Evolutionary conservation across 2,329 filamentous ascomycete species (phyloP).

Genomic region (Didymella keratinophila): DNA sequence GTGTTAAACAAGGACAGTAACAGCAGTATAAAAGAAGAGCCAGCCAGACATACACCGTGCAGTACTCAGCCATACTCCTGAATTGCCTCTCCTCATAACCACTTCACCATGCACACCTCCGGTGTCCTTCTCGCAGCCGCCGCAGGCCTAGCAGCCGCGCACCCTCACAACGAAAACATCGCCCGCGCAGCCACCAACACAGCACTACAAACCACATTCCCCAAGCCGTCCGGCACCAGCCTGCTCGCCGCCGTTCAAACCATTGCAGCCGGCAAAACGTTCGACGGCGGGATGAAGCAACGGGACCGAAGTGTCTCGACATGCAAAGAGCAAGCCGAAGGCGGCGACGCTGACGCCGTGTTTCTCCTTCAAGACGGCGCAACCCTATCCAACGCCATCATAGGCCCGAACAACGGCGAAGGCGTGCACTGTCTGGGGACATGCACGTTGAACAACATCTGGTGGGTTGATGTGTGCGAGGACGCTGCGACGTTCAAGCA

Average conservation of each 20-base stretch:
- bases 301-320: background rate
- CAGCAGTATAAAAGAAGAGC: background rate
- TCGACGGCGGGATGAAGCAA: background rate
- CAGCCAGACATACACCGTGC: background rate
- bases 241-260: background rate
- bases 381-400: background rate
- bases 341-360: background rate
- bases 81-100: background rate
- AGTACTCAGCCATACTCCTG: background rate
- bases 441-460: background rate
- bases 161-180: background rate
- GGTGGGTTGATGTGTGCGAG: background rate
- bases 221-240: background rate
- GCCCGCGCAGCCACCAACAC: background rate
- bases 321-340: background rate
- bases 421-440: background rate
- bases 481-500: background rate
- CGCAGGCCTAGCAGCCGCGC: background rate
- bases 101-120: slow-evolving; percentile 3
- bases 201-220: background rate
- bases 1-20: background rate
- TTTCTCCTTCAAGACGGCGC: background rate
- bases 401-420: background rate
- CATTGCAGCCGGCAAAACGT: background rate
- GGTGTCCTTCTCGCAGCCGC: slow-evolving; percentile 13